These are phyloP conservation scores for Vitis labrusca DNA, from an alignment of 164 flowering plant genomes.

Conservation along the genomic window DNA sequence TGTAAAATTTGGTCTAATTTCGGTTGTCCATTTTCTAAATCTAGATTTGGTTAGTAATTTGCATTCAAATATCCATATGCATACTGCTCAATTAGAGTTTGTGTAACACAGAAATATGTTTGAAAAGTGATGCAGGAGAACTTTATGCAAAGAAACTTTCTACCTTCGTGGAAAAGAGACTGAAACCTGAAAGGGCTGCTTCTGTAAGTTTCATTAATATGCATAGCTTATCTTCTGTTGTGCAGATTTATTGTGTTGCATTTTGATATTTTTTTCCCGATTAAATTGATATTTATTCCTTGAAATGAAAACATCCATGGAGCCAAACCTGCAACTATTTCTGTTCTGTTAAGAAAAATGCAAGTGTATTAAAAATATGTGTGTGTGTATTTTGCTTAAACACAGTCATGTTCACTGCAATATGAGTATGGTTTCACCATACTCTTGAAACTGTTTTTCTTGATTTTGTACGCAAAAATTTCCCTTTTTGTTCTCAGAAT, in stretches of 20 bases:
- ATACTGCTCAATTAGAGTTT: not conserved
- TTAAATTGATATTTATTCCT: not conserved
- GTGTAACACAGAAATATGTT: constrained; percentile 7
- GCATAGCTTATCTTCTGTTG: not conserved
- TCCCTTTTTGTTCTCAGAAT: no score
- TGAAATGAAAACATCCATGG: not conserved
- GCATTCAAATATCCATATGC: not conserved
- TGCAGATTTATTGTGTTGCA: not conserved
- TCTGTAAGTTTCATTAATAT: constrained; percentile 58
- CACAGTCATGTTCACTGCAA: not conserved
- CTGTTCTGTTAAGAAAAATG: not conserved
- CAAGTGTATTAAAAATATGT: not conserved
- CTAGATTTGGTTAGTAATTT: not conserved
- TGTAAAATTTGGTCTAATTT: not conserved
- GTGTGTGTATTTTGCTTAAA: not conserved
- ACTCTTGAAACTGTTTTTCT: no score
- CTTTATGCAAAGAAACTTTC: constrained; percentile 88
- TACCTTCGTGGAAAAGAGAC: constrained; percentile 89
- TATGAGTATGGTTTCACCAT: no score
- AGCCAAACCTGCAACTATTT: not conserved
- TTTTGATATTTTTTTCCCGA: not conserved
- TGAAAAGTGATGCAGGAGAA: constrained; percentile 82
- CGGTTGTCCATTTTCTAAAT: not conserved
- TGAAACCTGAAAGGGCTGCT: constrained; percentile 90
- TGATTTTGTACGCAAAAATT: no score